Conservation (phyloP, 495 filamentous ascomycete genomes). For the Penicillium paxilli region DNA sequence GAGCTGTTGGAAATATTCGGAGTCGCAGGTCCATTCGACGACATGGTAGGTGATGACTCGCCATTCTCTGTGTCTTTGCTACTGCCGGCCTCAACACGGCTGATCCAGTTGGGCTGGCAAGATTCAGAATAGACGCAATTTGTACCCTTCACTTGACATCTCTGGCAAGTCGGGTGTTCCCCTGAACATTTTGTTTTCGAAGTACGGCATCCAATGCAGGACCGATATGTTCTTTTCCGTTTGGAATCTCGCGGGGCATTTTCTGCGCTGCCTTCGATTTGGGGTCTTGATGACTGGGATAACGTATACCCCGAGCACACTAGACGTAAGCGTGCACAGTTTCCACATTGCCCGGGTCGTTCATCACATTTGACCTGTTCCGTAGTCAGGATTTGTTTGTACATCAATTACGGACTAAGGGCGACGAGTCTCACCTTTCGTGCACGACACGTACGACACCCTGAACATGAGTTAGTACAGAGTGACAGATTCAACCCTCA, state of each 20-base stretch:
- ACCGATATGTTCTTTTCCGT: conserved; percentile 33
- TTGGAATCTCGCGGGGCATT: conserved; percentile 7
- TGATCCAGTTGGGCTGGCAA: conserved; percentile 29
- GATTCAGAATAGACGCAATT: conserved; percentile 32
- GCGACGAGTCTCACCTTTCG: conserved; percentile 21
- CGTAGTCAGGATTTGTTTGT: background rate
- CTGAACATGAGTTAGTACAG: conserved; percentile 3
- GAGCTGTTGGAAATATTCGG: background rate
- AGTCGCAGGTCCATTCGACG: background rate
- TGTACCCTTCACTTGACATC: conserved; percentile 25
- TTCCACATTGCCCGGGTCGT: conserved; percentile 24
- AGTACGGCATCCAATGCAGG: conserved; percentile 30
- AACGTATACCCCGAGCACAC: conserved; percentile 23
- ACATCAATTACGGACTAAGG: background rate
- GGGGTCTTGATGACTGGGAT: conserved; percentile 5
- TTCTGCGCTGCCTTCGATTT: background rate
- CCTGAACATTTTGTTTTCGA: conserved; percentile 39
- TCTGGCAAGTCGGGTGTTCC: conserved; percentile 29
- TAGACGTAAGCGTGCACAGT: conserved; percentile 26
- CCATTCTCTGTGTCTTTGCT: background rate
- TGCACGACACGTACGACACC: conserved; percentile 29
- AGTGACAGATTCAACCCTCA: too few species aligned
- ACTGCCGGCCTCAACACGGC: conserved; percentile 11
- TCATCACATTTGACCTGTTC: conserved; percentile 35
- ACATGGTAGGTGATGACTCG: background rate